phyloP scores from a whole-genome alignment of 192 early-diverging fungal genomes.

The Coemansia sp. region DNA sequence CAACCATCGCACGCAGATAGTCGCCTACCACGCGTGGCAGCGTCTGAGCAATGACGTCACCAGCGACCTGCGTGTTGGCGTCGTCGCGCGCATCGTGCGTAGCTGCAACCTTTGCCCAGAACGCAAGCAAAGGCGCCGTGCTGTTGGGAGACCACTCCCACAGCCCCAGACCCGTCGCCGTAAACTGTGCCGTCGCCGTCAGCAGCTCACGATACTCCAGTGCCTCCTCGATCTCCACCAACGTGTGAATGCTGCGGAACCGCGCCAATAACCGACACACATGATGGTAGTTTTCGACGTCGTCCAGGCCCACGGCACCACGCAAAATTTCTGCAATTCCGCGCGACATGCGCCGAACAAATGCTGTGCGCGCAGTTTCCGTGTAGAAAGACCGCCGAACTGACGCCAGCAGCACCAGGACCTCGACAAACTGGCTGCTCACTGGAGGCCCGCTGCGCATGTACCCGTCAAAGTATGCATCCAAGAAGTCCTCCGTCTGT shows the following conservation, averaged over 20 bases:
- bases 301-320: conserved; percentile 60
- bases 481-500: conserved; percentile 68
- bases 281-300: conserved; percentile 82
- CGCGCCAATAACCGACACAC: conserved; percentile 79
- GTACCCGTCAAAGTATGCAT: conserved; percentile 71
- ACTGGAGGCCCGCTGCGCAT: conserved; percentile 58
- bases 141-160: conserved; percentile 72
- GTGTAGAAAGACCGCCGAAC: conserved; percentile 84
- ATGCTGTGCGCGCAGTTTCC: conserved; percentile 67
- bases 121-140: conserved; percentile 71
- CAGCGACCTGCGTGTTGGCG: conserved; percentile 22
- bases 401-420: conserved; percentile 73
- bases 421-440: conserved; percentile 71
- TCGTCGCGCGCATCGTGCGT: conserved; percentile 52
- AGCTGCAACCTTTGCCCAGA: conserved; percentile 81
- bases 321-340: conserved; percentile 69
- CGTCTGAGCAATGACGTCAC: conserved; percentile 36
- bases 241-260: conserved; percentile 77
- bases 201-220: conserved; percentile 59
- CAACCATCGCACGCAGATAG: conserved; percentile 53
- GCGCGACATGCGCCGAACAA: conserved; percentile 68
- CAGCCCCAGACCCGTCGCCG: conserved; percentile 39
- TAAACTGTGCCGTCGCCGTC: conserved; percentile 23
- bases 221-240: conserved; percentile 75
- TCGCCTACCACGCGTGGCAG: conserved; percentile 53